Evolutionary conservation across 768 basidiomycete genomes (phyloP).

Genomic region (Serendipita indica): DNA sequence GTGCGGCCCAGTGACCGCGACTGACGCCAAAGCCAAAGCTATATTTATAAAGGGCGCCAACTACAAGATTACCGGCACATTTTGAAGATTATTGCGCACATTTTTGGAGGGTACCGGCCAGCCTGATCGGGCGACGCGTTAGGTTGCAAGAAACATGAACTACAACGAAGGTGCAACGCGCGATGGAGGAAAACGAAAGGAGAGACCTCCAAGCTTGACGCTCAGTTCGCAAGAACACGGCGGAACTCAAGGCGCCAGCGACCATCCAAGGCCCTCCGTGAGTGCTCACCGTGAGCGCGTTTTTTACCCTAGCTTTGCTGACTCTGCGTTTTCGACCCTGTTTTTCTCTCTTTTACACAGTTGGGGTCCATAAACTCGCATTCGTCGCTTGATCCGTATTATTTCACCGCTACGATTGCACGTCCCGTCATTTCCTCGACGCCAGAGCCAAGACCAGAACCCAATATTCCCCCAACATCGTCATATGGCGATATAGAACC

Average conservation of each 20-base stretch:
- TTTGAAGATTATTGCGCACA: background rate
- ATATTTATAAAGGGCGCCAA: background rate
- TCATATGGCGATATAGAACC: constrained; percentile 8
- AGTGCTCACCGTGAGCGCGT: background rate
- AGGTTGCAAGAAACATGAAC: background rate
- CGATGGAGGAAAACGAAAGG: constrained; percentile 5
- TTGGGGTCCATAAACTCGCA: background rate
- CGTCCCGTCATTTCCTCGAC: constrained; percentile 11
- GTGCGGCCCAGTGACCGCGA: background rate
- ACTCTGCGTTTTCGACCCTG: constrained; percentile 8
- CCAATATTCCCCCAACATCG: background rate
- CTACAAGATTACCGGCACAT: background rate
- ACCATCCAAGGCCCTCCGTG: constrained; percentile 1
- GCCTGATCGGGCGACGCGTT: background rate
- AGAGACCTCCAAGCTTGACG: constrained; percentile 1
- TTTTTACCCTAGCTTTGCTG: background rate
- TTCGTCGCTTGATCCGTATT: constrained; percentile 5
- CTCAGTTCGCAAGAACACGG: background rate
- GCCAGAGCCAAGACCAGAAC: constrained; percentile 4
- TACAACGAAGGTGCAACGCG: background rate
- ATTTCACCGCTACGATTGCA: constrained; percentile 5
- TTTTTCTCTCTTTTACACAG: background rate
- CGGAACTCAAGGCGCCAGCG: background rate
- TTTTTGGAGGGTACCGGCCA: background rate
- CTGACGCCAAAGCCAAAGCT: background rate